phyloP scores from a whole-genome alignment of 371 early-diverging fungal genomes.

The Haplosporangium sp. region DNA sequence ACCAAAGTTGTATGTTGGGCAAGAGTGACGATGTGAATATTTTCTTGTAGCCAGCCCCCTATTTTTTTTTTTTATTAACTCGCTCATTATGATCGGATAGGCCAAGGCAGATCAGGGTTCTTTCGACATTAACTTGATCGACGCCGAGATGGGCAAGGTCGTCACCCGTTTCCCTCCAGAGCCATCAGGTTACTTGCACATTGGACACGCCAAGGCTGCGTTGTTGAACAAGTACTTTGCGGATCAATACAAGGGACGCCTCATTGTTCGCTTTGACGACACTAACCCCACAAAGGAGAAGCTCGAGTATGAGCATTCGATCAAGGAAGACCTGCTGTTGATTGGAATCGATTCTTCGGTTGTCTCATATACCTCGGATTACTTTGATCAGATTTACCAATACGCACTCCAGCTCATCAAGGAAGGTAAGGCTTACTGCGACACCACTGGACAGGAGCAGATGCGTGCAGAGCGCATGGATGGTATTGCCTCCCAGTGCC shows the following conservation, averaged over 20 bases:
- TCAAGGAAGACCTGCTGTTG: conserved; percentile 91
- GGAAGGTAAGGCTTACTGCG: conserved; percentile 96
- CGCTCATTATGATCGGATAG: conserved; percentile 22
- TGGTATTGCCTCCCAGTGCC: conserved; percentile 89
- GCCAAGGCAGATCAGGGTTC: conserved; percentile 88
- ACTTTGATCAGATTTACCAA: conserved; percentile 93
- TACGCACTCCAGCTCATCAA: conserved; percentile 91
- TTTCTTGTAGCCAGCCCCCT: neutral
- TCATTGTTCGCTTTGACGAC: conserved; percentile 99
- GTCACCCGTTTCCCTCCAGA: conserved; percentile 99
- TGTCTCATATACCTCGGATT: conserved; percentile 95
- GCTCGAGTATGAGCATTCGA: conserved; percentile 94
- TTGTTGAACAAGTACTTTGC: conserved; percentile 99
- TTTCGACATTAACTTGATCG: conserved; percentile 91
- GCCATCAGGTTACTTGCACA: conserved; percentile 98
- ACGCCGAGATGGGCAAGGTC: conserved; percentile 86
- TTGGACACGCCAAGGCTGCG: conserved; percentile 99
- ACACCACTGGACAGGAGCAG: conserved; percentile 91
- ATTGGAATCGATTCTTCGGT: conserved; percentile 89
- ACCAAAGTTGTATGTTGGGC: conserved; percentile 32
- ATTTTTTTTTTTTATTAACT: neutral
- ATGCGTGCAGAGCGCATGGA: conserved; percentile 96
- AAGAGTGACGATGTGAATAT: neutral
- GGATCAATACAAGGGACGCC: conserved; percentile 88
- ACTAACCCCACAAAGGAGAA: conserved; percentile 99